Conservation (phyloP, 495 filamentous ascomycete genomes). For the Annulohypoxylon stygium region DNA sequence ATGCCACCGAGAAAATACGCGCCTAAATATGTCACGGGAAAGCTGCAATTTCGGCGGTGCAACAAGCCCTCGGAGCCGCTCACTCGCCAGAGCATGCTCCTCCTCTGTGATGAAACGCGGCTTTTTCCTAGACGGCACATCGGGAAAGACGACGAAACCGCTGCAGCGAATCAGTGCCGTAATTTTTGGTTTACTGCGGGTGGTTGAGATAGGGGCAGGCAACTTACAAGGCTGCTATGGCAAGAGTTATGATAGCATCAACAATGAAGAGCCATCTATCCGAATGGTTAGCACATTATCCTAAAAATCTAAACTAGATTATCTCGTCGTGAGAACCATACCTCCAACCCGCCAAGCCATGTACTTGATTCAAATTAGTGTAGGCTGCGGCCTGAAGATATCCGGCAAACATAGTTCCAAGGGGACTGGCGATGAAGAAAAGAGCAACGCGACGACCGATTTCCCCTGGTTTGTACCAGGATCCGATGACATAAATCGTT, state of each 20-base stretch:
- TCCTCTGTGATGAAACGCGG: constrained; percentile 39
- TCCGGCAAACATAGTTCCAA: constrained; percentile 50
- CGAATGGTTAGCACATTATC: neutral
- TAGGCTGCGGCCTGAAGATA: constrained; percentile 65
- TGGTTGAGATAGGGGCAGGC: neutral
- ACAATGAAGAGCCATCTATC: constrained; percentile 61
- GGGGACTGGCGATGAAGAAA: constrained; percentile 53
- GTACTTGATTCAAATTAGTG: constrained; percentile 57
- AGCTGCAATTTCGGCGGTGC: constrained; percentile 39
- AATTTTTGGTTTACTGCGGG: neutral
- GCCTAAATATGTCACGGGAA: constrained; percentile 41
- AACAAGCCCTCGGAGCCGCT: constrained; percentile 32
- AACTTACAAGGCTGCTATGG: constrained; percentile 55
- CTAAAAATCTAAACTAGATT: neutral
- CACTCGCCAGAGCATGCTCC: constrained; percentile 40
- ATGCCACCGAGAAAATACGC: constrained; percentile 44
- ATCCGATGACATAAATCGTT: constrained; percentile 46
- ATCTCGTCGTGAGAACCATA: constrained; percentile 11
- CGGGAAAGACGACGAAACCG: constrained; percentile 61
- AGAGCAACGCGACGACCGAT: constrained; percentile 51
- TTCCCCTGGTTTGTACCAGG: constrained; percentile 49
- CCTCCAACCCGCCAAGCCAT: constrained; percentile 64
- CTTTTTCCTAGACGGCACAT: constrained; percentile 57
- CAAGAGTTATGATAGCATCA: constrained; percentile 58
- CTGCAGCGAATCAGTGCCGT: constrained; percentile 16